Evolutionary conservation across 441 rosid genomes (phyloP).

Genomic region (Breynia disticha): DNA sequence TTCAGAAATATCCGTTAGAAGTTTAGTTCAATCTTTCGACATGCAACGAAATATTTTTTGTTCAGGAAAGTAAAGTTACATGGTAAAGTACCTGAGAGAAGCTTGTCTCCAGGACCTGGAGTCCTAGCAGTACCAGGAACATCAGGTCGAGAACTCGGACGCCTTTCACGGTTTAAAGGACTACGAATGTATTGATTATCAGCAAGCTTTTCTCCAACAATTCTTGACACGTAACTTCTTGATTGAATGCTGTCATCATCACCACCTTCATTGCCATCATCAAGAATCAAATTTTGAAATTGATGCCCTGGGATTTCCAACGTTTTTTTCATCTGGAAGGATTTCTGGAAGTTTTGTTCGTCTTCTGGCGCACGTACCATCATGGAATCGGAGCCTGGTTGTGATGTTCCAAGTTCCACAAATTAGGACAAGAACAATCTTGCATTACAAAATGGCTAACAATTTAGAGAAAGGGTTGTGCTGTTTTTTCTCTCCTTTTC

Average conservation of each 20-base stretch:
- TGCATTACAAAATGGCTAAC: neutral
- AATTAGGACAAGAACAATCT: neutral
- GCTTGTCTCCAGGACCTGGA: slow-evolving; percentile 19
- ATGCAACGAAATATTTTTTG: neutral
- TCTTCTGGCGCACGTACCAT: slow-evolving; percentile 56
- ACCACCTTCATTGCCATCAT: slow-evolving; percentile 16
- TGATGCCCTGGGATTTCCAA: slow-evolving; percentile 31
- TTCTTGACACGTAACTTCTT: slow-evolving; percentile 9
- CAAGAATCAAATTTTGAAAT: slow-evolving; percentile 15
- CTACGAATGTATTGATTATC: slow-evolving; percentile 19
- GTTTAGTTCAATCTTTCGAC: too few relatives aligned
- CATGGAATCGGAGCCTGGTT: slow-evolving; percentile 4
- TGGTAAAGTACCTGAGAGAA: slow-evolving; percentile 26
- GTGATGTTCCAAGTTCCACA: too few relatives aligned
- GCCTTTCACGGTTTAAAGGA: slow-evolving; percentile 21
- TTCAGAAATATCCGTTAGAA: slow-evolving; percentile 12
- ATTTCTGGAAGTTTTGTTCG: slow-evolving; percentile 29
- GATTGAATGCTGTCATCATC: slow-evolving; percentile 1
- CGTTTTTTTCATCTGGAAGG: slow-evolving; percentile 31
- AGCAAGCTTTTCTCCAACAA: slow-evolving; percentile 14
- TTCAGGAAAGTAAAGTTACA: neutral
- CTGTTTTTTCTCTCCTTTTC: neutral
- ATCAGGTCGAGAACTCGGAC: slow-evolving; percentile 15
- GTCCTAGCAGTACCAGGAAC: neutral
- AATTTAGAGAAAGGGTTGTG: neutral